Conservation (phyloP, 768 basidiomycete genomes). For the Xanthoconium purpureum region DNA sequence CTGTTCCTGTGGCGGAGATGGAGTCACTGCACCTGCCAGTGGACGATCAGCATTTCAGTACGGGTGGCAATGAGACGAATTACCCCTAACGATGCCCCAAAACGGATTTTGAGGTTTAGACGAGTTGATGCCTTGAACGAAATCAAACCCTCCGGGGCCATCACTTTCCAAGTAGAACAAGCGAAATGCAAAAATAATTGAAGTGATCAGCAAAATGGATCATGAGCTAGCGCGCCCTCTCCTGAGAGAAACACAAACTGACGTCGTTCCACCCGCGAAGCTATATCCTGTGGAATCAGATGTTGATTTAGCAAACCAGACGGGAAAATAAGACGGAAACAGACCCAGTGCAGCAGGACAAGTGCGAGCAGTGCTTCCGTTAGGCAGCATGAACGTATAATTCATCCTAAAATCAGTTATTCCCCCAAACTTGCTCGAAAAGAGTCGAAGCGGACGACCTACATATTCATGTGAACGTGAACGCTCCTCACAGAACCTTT, state of each 20-base stretch:
- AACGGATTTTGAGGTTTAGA: conserved; percentile 68
- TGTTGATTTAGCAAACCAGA: neutral
- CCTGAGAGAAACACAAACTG: conserved; percentile 22
- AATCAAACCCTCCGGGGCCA: conserved; percentile 78
- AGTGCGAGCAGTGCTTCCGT: conserved; percentile 65
- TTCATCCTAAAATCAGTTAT: conserved; percentile 44
- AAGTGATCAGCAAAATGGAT: neutral
- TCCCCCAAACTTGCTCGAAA: neutral
- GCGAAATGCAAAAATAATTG: neutral
- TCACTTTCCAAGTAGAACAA: conserved; percentile 37
- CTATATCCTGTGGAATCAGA: conserved; percentile 49
- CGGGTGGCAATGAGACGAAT: no score
- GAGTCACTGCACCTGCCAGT: conserved; percentile 45
- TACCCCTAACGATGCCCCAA: conserved; percentile 75
- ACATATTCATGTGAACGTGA: conserved; percentile 74
- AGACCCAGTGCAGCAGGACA: conserved; percentile 78
- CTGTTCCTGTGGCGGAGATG: conserved; percentile 57
- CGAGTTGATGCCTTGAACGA: conserved; percentile 69
- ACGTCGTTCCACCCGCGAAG: conserved; percentile 83
- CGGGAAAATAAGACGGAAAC: conserved; percentile 15
- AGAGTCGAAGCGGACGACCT: conserved; percentile 19
- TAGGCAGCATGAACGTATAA: conserved; percentile 59
- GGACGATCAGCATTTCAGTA: no score
- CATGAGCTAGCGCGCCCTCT: neutral
- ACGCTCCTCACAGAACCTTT: conserved; percentile 63